phyloP scores from a whole-genome alignment of 1,139 yeast species.

The Nakaseomyces sp. region DNA sequence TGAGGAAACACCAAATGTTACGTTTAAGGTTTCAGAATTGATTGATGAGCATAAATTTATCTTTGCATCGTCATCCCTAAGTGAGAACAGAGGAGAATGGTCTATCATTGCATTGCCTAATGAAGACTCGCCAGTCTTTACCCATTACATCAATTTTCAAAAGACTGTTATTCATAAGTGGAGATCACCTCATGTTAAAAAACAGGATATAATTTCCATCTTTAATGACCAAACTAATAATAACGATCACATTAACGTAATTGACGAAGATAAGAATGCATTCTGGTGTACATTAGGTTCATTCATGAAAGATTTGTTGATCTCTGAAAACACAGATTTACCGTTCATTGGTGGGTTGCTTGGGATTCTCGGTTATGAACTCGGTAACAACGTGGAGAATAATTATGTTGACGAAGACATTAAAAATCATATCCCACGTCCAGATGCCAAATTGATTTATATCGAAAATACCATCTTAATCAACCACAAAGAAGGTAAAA shows the following conservation, averaged over 20 bases:
- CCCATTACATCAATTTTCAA: slow-evolving; percentile 40
- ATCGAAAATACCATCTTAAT: slow-evolving; percentile 57
- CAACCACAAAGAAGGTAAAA: slow-evolving; percentile 41
- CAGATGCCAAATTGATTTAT: slow-evolving; percentile 69
- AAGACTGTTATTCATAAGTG: slow-evolving; percentile 32
- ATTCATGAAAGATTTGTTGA: slow-evolving; percentile 37
- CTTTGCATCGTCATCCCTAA: slow-evolving; percentile 26
- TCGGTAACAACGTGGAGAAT: slow-evolving; percentile 41
- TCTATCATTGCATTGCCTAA: slow-evolving; percentile 73
- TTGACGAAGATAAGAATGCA: slow-evolving; percentile 18
- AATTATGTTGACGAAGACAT: not conserved
- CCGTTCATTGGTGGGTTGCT: slow-evolving; percentile 87
- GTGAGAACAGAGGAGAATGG: slow-evolving; percentile 54
- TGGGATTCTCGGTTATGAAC: slow-evolving; percentile 83
- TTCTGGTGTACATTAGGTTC: slow-evolving; percentile 37
- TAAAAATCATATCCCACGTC: slow-evolving; percentile 30
- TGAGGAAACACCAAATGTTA: slow-evolving; percentile 15
- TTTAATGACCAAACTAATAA: slow-evolving; percentile 7
- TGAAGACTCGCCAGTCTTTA: slow-evolving; percentile 46
- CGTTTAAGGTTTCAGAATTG: slow-evolving; percentile 20
- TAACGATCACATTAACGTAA: slow-evolving; percentile 9
- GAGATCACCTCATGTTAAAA: slow-evolving; percentile 16
- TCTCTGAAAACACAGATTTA: slow-evolving; percentile 28
- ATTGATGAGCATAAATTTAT: slow-evolving; percentile 21
- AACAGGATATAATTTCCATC: slow-evolving; percentile 9